These are phyloP conservation scores for Vicia faba DNA, from an alignment of 306 rosid species.

Conservation along the genomic window DNA sequence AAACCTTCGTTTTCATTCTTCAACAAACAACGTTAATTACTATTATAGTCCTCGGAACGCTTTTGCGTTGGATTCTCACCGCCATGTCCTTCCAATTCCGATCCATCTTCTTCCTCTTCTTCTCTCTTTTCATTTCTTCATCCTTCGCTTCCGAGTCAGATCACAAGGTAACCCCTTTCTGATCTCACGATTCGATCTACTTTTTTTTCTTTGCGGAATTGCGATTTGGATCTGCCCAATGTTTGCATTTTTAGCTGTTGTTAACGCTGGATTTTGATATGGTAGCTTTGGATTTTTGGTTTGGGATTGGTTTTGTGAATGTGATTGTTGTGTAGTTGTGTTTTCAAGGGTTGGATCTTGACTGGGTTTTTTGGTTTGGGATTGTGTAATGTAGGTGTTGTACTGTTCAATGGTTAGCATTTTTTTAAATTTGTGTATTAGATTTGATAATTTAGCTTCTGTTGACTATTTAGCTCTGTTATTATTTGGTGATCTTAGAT, in stretches of 20 bases:
- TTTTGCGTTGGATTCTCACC: constrained; percentile 29
- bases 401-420: constrained; percentile 1
- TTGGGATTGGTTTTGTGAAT: background rate
- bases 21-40: constrained; percentile 31
- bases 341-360: constrained; percentile 41
- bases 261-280: background rate
- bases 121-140: constrained; percentile 41
- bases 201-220: constrained; percentile 35
- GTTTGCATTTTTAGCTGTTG: constrained; percentile 19
- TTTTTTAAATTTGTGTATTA: background rate
- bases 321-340: constrained; percentile 10
- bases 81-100: constrained; percentile 71
- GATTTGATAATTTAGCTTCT: constrained; percentile 34
- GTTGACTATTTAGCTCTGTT: background rate
- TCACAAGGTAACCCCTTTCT: constrained; percentile 72
- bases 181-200: constrained; percentile 50
- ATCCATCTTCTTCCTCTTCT: constrained; percentile 41
- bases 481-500: constrained; percentile 17
- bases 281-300: background rate
- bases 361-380: constrained; percentile 32
- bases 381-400: constrained; percentile 27
- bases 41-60: constrained; percentile 27
- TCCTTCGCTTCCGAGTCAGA: constrained; percentile 79
- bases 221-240: constrained; percentile 49
- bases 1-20: constrained; percentile 1